Evolutionary conservation across 2,329 filamentous ascomycete species (phyloP).

Genomic region (Exophiala xenobiotica): DNA sequence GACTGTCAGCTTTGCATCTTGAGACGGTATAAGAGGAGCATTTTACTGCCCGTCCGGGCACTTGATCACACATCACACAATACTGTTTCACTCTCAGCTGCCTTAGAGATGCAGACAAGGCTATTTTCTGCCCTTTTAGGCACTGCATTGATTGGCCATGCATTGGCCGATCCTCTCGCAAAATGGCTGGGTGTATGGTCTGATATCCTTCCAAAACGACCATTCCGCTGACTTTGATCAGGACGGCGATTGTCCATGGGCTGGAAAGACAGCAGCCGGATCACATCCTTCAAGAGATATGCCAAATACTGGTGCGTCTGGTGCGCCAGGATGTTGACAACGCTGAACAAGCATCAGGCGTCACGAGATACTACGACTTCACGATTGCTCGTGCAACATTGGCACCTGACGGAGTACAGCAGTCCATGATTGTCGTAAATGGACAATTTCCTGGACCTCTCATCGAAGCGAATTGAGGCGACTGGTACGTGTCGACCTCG

Average conservation of each 20-base stretch:
- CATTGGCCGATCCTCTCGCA: conserved; percentile 9
- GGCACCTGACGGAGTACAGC: conserved; percentile 34
- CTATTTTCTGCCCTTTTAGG: conserved; percentile 14
- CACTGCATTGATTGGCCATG: conserved; percentile 5
- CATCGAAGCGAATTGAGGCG: conserved; percentile 39
- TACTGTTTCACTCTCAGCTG: background rate
- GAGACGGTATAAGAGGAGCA: background rate
- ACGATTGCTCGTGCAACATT: conserved; percentile 19
- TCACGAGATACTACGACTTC: conserved; percentile 25
- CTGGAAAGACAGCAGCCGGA: conserved; percentile 10
- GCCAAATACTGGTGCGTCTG: conserved; percentile 20
- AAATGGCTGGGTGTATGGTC: conserved; percentile 23
- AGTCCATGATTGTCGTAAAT: conserved; percentile 42
- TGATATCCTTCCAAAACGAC: background rate
- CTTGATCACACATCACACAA: background rate
- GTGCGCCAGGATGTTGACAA: background rate
- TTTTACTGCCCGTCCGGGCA: background rate
- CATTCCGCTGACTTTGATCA: conserved; percentile 3
- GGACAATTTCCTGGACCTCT: conserved; percentile 40
- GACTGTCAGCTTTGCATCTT: background rate
- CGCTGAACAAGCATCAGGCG: conserved; percentile 18
- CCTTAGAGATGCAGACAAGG: conserved; percentile 11
- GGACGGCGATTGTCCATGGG: conserved; percentile 24
- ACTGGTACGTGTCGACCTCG: conserved; percentile 27
- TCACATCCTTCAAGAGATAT: conserved; percentile 20